phyloP scores from a whole-genome alignment of 2,329 filamentous ascomycete species.

The Celoporthe dispersa region DNA sequence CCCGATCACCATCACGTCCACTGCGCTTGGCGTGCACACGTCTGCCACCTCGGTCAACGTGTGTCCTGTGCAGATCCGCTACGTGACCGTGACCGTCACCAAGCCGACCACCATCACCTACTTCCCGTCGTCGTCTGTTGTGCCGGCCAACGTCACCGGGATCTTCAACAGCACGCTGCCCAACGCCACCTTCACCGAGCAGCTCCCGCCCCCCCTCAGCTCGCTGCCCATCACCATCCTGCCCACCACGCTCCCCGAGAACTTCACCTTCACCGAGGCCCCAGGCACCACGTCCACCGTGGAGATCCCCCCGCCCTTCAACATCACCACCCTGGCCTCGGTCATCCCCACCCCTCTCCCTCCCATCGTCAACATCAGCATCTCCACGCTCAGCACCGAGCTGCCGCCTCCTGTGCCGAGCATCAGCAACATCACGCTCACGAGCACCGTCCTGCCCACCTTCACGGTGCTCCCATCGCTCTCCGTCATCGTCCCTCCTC shows the following conservation, averaged over 20 bases:
- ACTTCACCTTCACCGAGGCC: neutral
- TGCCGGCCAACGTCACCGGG: neutral
- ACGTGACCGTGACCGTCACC: conserved; percentile 15
- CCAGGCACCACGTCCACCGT: neutral
- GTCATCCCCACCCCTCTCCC: neutral
- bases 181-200: conserved; percentile 8
- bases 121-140: neutral
- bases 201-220: neutral
- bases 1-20: conserved; percentile 15
- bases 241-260: neutral
- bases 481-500: neutral
- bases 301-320: neutral
- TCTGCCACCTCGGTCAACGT: conserved; percentile 3
- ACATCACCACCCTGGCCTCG: neutral
- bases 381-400: neutral
- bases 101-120: conserved; percentile 8
- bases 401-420: neutral
- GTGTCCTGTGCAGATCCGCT: conserved; percentile 12
- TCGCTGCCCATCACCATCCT: neutral
- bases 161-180: neutral
- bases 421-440: neutral
- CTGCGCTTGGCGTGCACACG: neutral
- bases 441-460: neutral
- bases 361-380: neutral
- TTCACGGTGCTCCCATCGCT: neutral